Base-by-base conservation (phyloP, 1,284 basidiomycete species). In the Trametes polyzona region DNA sequence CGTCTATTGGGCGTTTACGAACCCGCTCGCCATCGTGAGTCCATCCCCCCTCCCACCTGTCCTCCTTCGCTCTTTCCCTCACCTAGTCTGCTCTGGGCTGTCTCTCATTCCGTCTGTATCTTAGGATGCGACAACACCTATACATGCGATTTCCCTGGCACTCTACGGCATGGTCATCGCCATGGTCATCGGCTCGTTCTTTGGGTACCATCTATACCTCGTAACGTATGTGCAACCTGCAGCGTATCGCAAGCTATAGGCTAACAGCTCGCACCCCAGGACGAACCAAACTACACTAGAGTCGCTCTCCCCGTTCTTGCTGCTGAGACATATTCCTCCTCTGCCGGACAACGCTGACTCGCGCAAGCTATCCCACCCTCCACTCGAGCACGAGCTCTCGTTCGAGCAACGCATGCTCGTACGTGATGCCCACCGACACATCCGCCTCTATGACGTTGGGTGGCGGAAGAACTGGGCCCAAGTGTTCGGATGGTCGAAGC, bases 221-320 rank as follows among this genome's bases (percentile, higher is more conserved):
- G 80, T 88, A 29, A 81, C 82, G 91, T 93, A 65, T 67, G 90
- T 79, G n/a, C 37, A 56, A 50, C 51, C 16, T 52, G 53, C 47
- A 39, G 29, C 26, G 2, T 24, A 10, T 27, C 24, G 32, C 48
- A 29, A 19, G 48, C 26, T 21, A 17, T 26, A 42, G 36, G 36
- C 14, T n/a, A 11, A 48, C 46, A 9, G 12, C 26, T 24, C 39
- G 27, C 35, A 16, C 30, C 48, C 17, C 65, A 94, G 92, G 26
- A 91, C 88, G 41, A 95, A 95, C 70, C 89, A 93, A 71, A 94
- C 93, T 4, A 95, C 93, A 0, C 66, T 95, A 27, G 93, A 96
- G 69, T 81, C 87, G 59, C 81, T 95, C 35, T 85, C 90, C 0
- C 90, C 90, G 2, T 92, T 90, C 68, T 74, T 90, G 27, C 80